A percentile compares a stretch with the other conserved stretches of the same genome.
phyloP scores from a whole-genome alignment of 192 early-diverging fungal species.

The Coemansia sp. region DNA sequence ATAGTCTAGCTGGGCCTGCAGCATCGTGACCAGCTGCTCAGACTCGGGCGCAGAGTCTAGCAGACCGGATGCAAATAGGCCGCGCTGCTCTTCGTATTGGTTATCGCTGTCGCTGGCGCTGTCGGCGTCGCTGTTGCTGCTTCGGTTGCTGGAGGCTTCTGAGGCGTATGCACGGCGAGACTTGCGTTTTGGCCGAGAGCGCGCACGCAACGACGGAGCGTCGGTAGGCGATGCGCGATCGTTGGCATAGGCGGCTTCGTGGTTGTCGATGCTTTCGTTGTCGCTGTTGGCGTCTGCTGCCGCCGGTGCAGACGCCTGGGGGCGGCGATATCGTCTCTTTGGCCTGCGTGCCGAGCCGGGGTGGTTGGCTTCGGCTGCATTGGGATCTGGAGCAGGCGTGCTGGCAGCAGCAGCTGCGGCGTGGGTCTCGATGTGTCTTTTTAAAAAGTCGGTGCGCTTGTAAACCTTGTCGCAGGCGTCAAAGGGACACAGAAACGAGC shows the following conservation, averaged over 20 bases:
- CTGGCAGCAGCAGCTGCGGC: constrained; percentile 14
- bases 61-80: background rate
- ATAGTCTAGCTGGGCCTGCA: constrained; percentile 32
- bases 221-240: background rate
- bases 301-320: background rate
- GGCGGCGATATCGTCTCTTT: background rate
- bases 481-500: constrained; percentile 62
- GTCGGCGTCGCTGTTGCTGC: background rate
- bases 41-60: constrained; percentile 10
- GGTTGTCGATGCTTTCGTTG: background rate
- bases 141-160: background rate
- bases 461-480: constrained; percentile 67
- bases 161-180: background rate
- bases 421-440: constrained; percentile 59
- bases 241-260: background rate
- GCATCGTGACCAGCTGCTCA: constrained; percentile 12
- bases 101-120: background rate
- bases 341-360: background rate
- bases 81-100: constrained; percentile 1
- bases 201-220: background rate
- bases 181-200: background rate
- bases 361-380: too few relatives aligned
- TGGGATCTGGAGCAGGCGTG: background rate
- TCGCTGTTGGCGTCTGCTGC: constrained; percentile 3
- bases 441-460: constrained; percentile 65